Base-by-base conservation (phyloP, 2,329 filamentous ascomycete species). In the Huntiella decipiens region DNA sequence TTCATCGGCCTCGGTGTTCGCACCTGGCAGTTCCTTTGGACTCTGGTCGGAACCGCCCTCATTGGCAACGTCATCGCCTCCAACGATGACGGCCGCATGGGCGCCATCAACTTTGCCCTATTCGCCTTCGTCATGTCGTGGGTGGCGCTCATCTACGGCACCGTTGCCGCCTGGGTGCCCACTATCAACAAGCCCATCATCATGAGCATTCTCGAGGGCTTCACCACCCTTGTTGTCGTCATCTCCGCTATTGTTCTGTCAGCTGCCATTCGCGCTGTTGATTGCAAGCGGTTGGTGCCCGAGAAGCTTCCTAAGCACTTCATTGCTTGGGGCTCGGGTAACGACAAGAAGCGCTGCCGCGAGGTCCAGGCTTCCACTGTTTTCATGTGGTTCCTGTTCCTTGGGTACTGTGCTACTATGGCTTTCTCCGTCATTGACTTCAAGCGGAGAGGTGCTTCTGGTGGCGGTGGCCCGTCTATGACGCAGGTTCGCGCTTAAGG, bases 351-450 rank as follows among this genome's bases (percentile, higher is more conserved):
- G 64, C 72, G 79, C 52, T 87, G 82, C 63, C 76, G 73, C 51
- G 75, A 84, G 62, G 72, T 83, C 12, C 82, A 87, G 64, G 82
- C 82, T 34, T 71, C 73, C 51, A 74, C 73, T 32, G 79, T 74
- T 34, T 88, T 88, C 64, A 69, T 84, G 62, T 88, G 79, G 79
- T 86, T 87, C 63, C 70, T 83, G 42, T 83, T 79, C 58, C 68
- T 64, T 35, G 66, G 70, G 19, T 81, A 79, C 56, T 62, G 66
- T 22, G 74, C 65, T 3, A 68, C 69, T 36, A 58, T 76, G 38
- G 64, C 73, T 56, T 67, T 82, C 51, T 62, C 69, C 46, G 58
- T 75, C 54, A 62, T 64, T 50, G 67, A 69, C 48, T 66, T 69
- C 53, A 66, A 70, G 39, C 67, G 74, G 36, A 62, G 66, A 45